These are phyloP conservation scores for Xylaria longipes DNA, from an alignment of 495 filamentous ascomycete genomes.

Conservation along the genomic window DNA sequence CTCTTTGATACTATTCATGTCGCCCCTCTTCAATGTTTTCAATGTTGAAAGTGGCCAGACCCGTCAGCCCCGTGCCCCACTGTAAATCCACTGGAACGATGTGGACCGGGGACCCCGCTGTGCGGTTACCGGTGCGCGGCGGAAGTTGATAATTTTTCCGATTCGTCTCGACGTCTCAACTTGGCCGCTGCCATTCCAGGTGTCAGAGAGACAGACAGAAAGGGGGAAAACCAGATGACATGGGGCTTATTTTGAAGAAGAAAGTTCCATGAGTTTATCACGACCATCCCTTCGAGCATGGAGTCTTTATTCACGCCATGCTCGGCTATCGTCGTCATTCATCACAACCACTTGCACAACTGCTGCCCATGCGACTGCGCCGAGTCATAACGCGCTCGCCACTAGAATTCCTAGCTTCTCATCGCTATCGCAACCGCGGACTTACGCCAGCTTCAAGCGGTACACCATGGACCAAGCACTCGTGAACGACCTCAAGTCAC, in stretches of 20 bases:
- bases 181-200: not conserved
- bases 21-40: no score
- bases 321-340: conserved; percentile 25
- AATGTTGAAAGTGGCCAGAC: not conserved
- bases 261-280: conserved; percentile 32
- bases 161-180: not conserved
- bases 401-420: not conserved
- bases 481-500: conserved; percentile 22
- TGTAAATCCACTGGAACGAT: not conserved
- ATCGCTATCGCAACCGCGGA: not conserved
- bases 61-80: conserved; percentile 1
- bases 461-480: conserved; percentile 28
- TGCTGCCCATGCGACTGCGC: not conserved
- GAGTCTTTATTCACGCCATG: conserved; percentile 32
- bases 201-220: not conserved
- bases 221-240: not conserved
- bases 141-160: conserved; percentile 1
- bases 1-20: not conserved
- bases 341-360: not conserved
- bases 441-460: conserved; percentile 22
- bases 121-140: not conserved
- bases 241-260: not conserved
- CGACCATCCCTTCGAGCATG: conserved; percentile 35
- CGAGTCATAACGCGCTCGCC: conserved; percentile 4
- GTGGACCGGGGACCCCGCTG: conserved; percentile 5